Base-by-base conservation (phyloP, 257 asterid species). In the Salvia splendens region DNA sequence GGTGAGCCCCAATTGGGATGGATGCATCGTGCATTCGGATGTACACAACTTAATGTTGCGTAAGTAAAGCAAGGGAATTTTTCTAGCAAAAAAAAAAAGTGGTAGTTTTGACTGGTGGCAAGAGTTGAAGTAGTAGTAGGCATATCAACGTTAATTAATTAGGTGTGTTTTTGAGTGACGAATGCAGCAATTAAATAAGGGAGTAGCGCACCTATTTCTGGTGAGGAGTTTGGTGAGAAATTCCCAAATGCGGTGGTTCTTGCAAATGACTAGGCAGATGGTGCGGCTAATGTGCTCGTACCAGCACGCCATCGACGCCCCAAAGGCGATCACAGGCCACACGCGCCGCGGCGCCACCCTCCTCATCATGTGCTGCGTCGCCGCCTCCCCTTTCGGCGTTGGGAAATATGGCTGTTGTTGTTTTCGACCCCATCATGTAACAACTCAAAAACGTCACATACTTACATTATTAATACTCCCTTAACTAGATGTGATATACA, bases 291-390 rank as follows among this genome's bases (percentile, higher is more conserved):
- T 59, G 65, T 94, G 99, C 58, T 94, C 99, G 64, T 94, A 94
- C 99, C 99, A 91, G 58, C 96, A 91, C 9, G 96, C 97, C 3
- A 94, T 5, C 35, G 99, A 94, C 60, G 98, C 85, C 11, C 96
- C 95, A 17, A 94, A 87, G 0, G 86, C 92, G 1, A 88, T 87
- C 6, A 64, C 63, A 1, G 99, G 99, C 98, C 98, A 94, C 69
- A 94, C 87, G 8, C 94, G 88, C 81, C 98, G 81, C 12, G 98
- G 99, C 5, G 98, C 99, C 67, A 94, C 79, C 46, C 84, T 84
- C 43, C 95, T 77, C 98, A 94, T 88, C 95, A 89, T 91, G 73
- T 91, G 75, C 6, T 94, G 99, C 5, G 96, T 83, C 0, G 98
- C 90, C 64, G 77, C 79, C 52, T 87, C 98, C 0, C 96, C 99